Evolutionary conservation across 352 stramenopile species (phyloP), one percentile per base, ranked within the genome.

Genomic region (Labyrinthula sp.): DNA sequence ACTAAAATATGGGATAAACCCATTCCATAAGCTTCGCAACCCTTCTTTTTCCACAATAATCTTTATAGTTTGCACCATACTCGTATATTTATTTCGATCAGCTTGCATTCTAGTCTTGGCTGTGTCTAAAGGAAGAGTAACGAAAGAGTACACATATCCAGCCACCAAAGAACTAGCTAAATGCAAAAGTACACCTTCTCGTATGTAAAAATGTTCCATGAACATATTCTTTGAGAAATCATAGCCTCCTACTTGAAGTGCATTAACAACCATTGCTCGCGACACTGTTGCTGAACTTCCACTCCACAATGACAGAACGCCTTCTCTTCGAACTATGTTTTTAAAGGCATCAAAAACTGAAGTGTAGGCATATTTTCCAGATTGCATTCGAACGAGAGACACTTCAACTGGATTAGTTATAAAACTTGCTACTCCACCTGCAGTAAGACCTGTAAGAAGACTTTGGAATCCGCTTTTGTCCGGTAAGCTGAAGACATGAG

Each of bases 21-120:
- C 56, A 12, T 47, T 26, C 38, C 57, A 60, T 0, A 62, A 50
- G 14, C 48, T 36, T 31, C 48, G 38, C 2, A 48, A 25, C n/a
- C 56, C 56, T 40, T 62, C 56, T 37, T 23, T 14, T 8, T 30
- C 22, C 1, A 62, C 30, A 4, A 43, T 50, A 36, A 2, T 1
- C 2, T 21, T 2, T 2, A 34, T 8, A 26, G 25, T 36, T 33
- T 52, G 24, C 3, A 31, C 2, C 31, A 6, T 26, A 9, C 45
- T 27, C 3, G 14, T 27, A 12, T 50, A 28, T 9, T 24, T 21
- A 9, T 18, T 3, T 25, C 36, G 64, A 49, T 75, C n/a, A n/a
- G n/a, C 70, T 71, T 79, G 78, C 56, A 82, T 73, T 52, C 77
- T 71, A 15, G 67, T 79, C 67, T 82, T 82, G 60, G 79, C 67